phyloP scores from a whole-genome alignment of 2,329 filamentous ascomycete species.

The Fusarium sp. region DNA sequence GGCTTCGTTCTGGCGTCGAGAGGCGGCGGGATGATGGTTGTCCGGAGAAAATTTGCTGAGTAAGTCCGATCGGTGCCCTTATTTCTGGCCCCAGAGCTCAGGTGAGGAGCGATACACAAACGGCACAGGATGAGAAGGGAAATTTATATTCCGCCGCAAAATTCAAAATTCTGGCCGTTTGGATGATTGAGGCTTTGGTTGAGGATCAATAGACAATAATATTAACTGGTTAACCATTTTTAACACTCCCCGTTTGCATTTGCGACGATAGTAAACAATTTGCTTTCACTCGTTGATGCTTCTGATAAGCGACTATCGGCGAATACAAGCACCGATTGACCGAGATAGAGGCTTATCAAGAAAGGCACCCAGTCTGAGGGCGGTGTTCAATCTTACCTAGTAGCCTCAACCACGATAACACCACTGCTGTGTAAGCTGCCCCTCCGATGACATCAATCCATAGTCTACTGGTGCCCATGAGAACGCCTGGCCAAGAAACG shows the following conservation, averaged over 20 bases:
- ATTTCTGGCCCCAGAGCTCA: constrained; percentile 55
- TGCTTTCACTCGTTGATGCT: constrained; percentile 10
- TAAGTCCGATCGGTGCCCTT: constrained; percentile 54
- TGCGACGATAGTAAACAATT: neutral
- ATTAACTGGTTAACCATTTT: neutral
- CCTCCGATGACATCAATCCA: neutral
- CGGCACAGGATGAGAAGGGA: constrained; percentile 41
- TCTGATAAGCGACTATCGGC: constrained; percentile 16
- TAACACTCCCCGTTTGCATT: neutral
- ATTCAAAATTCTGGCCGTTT: constrained; percentile 28
- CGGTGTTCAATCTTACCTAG: neutral
- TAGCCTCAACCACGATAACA: neutral
- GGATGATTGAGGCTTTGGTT: neutral
- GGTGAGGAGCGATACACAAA: constrained; percentile 55
- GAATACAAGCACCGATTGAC: constrained; percentile 16
- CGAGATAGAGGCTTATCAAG: neutral
- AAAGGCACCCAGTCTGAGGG: neutral
- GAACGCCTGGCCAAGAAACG: neutral
- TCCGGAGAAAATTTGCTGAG: constrained; percentile 58
- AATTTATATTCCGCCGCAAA: constrained; percentile 37
- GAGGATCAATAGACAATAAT: neutral
- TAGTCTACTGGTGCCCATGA: neutral
- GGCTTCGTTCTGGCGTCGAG: constrained; percentile 26
- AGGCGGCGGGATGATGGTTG: constrained; percentile 46
- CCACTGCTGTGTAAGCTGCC: neutral